A percentile compares a stretch with the other conserved stretches of the same genome.
Evolutionary conservation across 768 basidiomycete genomes (phyloP).

Genomic region (Suillus hirtellus): DNA sequence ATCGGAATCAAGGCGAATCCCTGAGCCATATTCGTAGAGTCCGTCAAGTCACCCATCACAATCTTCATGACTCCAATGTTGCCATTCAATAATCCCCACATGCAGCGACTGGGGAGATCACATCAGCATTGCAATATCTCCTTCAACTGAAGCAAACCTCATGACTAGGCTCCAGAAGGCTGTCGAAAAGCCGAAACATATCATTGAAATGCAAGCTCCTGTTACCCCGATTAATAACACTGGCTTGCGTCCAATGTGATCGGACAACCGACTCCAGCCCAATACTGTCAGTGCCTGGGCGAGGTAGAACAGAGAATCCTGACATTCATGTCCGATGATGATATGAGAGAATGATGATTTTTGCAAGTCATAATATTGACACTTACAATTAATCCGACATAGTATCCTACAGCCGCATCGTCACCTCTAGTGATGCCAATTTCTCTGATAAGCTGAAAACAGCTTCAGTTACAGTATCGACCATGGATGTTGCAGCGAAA

Average conservation of each 20-base stretch:
- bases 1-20: slow-evolving; percentile 31
- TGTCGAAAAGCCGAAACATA: slow-evolving; percentile 62
- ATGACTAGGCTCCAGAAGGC: slow-evolving; percentile 54
- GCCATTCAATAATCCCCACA: slow-evolving; percentile 59
- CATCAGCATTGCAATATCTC: slow-evolving; percentile 10
- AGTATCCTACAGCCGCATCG: slow-evolving; percentile 64
- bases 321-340: slow-evolving; percentile 2
- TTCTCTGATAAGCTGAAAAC: slow-evolving; percentile 54
- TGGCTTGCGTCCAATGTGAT: slow-evolving; percentile 60
- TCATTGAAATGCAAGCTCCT: slow-evolving; percentile 52
- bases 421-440: slow-evolving; percentile 66
- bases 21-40: slow-evolving; percentile 36
- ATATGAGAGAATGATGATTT: not conserved
- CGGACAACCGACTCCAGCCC: slow-evolving; percentile 66
- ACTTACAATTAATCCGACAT: slow-evolving; percentile 61
- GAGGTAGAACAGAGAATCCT: slow-evolving; percentile 65
- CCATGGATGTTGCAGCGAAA: not conserved
- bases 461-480: not conserved
- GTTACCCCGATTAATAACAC: slow-evolving; percentile 56
- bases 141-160: slow-evolving; percentile 38
- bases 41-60: slow-evolving; percentile 65
- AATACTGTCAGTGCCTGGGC: slow-evolving; percentile 59
- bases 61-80: slow-evolving; percentile 71
- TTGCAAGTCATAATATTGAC: not conserved
- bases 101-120: slow-evolving; percentile 45